A percentile compares a stretch with the other conserved stretches of the same genome.
Conservation (phyloP, 257 asterid species). For the Fraxinus quadrangulata region DNA sequence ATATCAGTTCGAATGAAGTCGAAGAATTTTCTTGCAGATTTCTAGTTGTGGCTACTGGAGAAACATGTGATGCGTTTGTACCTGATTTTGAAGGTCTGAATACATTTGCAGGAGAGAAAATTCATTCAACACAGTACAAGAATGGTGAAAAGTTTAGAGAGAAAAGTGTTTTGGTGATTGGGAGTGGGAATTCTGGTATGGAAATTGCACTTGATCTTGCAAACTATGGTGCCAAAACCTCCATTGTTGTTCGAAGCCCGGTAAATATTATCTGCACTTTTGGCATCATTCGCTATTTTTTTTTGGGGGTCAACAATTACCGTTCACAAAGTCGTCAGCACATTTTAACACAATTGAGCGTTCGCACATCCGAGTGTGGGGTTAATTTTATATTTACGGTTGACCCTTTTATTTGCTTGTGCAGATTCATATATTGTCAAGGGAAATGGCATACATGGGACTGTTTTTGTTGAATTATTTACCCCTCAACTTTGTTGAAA, state of each 20-base stretch:
- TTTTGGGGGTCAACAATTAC: too few relatives aligned
- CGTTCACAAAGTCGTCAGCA: too few relatives aligned
- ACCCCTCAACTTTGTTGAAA: constrained; percentile 40
- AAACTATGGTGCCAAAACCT: constrained; percentile 54
- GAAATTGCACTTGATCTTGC: constrained; percentile 82
- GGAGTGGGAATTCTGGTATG: constrained; percentile 90
- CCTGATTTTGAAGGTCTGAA: constrained; percentile 59
- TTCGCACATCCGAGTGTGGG: too few relatives aligned
- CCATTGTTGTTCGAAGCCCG: constrained; percentile 75
- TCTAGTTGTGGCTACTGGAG: constrained; percentile 78
- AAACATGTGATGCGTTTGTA: constrained; percentile 46
- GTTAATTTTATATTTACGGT: too few relatives aligned
- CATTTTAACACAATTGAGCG: too few relatives aligned
- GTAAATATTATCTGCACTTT: constrained; percentile 28
- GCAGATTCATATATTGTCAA: constrained; percentile 65
- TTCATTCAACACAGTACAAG: constrained; percentile 64
- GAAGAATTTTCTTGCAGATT: constrained; percentile 53
- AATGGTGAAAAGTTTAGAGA: constrained; percentile 46
- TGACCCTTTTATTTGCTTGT: background rate
- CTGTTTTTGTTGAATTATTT: constrained; percentile 33
- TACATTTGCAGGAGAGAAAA: constrained; percentile 51
- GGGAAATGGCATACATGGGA: constrained; percentile 36
- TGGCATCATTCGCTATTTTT: too few relatives aligned
- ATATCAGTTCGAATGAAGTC: constrained; percentile 26
- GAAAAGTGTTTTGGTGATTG: constrained; percentile 65